phyloP scores from a whole-genome alignment of 2,329 filamentous ascomycete species.

The Aspergillus novofumigatus region DNA sequence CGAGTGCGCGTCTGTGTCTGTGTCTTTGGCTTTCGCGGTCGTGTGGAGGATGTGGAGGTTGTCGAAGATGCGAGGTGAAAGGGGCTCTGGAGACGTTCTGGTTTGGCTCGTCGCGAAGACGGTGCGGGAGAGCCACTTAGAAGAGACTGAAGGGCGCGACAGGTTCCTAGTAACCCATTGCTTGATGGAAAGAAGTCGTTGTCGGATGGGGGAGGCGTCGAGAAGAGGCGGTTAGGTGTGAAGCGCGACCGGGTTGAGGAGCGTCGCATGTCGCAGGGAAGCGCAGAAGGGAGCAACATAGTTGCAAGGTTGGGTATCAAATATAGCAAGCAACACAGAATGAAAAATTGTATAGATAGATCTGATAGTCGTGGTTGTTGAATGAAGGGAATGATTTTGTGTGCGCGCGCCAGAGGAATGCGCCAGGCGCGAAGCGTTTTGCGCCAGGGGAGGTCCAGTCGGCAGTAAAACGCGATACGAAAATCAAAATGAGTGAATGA shows the following conservation, averaged over 20 bases:
- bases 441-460: conserved; percentile 30
- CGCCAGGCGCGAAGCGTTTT: conserved; percentile 17
- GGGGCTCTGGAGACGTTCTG: conserved; percentile 39
- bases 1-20: conserved; percentile 1
- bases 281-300: conserved; percentile 45
- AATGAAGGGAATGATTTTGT: conserved; percentile 16
- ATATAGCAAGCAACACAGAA: background rate
- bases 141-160: conserved; percentile 41
- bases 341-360: background rate
- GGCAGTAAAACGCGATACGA: conserved; percentile 14
- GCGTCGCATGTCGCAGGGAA: conserved; percentile 42
- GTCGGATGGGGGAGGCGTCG: conserved; percentile 38
- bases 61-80: conserved; percentile 28
- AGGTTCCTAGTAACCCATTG: conserved; percentile 39
- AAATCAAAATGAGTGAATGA: conserved; percentile 16
- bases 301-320: conserved; percentile 8
- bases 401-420: conserved; percentile 10
- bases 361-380: conserved; percentile 6
- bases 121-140: conserved; percentile 38
- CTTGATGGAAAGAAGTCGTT: conserved; percentile 28
- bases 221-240: conserved; percentile 32
- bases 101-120: conserved; percentile 30
- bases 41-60: conserved; percentile 25
- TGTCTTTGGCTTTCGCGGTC: conserved; percentile 22
- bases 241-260: conserved; percentile 30